Conservation (phyloP, 495 filamentous ascomycete species). For the Penicillium crystallinum region DNA sequence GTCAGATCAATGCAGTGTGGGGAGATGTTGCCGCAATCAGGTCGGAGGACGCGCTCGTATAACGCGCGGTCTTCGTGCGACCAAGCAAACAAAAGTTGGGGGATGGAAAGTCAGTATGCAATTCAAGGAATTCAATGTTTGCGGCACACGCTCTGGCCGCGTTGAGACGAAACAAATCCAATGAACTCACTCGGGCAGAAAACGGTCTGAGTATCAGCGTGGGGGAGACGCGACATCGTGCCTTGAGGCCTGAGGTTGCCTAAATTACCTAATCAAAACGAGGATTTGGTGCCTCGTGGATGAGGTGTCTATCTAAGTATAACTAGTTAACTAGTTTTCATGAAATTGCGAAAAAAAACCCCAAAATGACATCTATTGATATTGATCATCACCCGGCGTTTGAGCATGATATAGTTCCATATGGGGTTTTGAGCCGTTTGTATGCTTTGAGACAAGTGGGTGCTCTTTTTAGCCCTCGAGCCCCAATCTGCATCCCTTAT, state of each 20-base stretch:
- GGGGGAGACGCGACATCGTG: slow-evolving; percentile 7
- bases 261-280: neutral
- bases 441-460: too few relatives aligned
- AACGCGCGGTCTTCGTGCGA: slow-evolving; percentile 23
- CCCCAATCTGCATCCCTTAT: too few relatives aligned
- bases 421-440: too few relatives aligned
- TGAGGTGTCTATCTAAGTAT: neutral
- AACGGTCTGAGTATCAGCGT: neutral
- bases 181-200: slow-evolving; percentile 1
- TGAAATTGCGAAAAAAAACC: too few relatives aligned
- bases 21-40: slow-evolving; percentile 5
- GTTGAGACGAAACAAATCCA: neutral
- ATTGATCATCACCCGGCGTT: too few relatives aligned
- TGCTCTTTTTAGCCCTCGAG: too few relatives aligned
- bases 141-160: neutral
- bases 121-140: neutral
- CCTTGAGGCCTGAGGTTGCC: slow-evolving; percentile 3
- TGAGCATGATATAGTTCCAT: too few relatives aligned
- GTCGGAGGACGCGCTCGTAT: slow-evolving; percentile 23
- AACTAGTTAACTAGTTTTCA: neutral
- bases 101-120: neutral
- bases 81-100: slow-evolving; percentile 9
- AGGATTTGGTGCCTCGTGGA: neutral
- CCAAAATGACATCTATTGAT: too few relatives aligned
- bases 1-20: neutral